Evolutionary conservation across 768 basidiomycete species (phyloP), one percentile per base, ranked within the genome.

Genomic region (Suillus subaureus): DNA sequence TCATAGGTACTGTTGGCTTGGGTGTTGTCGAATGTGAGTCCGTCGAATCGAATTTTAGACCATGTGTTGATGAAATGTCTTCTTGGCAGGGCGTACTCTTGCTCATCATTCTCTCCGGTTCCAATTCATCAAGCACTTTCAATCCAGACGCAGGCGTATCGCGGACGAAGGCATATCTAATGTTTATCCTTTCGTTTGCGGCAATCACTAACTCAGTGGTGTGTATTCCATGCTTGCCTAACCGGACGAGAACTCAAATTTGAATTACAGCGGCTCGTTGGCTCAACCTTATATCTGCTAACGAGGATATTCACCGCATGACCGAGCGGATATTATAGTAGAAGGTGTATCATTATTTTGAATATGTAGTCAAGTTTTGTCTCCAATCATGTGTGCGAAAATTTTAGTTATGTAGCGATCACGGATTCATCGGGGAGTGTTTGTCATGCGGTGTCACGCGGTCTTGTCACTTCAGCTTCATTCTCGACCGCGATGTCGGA

Each of bases 151-250:
- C 76, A 43, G 77, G 82, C 6, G 76, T 85, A 61, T 87, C 82
- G 33, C 82, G 86, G 62, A 88, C 88, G 51, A 92, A 92, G 72
- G 84, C 80, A 40, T 95, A 96, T 75, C 82, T 96, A 77, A 83
- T 88, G 28, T 91, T 94, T 74, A 89, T 96, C 65, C 83, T 96
- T 31, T 83, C 84, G 15, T 94, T 94, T 70, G 92, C 93, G 40
- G 91, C 92, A 6, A 83, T 94, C 66, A 89, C 89, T 18, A 93
- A 91, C 71, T 75, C 83, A 54, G 87, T 90, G 62, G 83, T 84
- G 66, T 73, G 83, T 65, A 9, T 31, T 31, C 6, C 18, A 11
- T 61, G 62, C 18, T 4, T 37, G n/a, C 37, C 15, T 64, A 0
- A 15, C 33, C 21, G 15, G 33, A 56, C 67, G 16, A 74, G 7